A percentile compares a stretch with the other conserved stretches of the same genome.
These are phyloP conservation scores for Mercurialis annua DNA, from an alignment of 345 rosid species.

Conservation along the genomic window DNA sequence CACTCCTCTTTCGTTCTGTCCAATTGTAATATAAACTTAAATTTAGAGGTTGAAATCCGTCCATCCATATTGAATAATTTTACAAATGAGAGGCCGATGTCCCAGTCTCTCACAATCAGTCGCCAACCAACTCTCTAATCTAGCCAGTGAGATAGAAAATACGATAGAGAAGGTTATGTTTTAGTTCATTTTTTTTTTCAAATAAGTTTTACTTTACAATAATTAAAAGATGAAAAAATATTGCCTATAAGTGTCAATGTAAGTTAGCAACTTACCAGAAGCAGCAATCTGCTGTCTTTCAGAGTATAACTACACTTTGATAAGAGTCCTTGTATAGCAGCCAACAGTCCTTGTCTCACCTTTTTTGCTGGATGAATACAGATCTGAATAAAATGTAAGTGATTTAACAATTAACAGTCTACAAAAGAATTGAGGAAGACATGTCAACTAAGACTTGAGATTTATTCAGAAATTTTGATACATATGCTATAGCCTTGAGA, in stretches of 20 bases:
- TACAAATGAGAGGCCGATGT: neutral
- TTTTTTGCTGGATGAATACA: constrained; percentile 68
- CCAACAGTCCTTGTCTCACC: constrained; percentile 66
- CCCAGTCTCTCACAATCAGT: neutral
- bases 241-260: neutral
- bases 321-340: constrained; percentile 65
- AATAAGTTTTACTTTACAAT: too few relatives aligned
- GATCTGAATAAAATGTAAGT: constrained; percentile 46
- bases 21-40: too few relatives aligned
- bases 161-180: too few relatives aligned
- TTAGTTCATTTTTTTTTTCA: too few relatives aligned
- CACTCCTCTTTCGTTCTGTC: too few relatives aligned
- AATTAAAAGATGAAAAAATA: too few relatives aligned
- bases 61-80: neutral
- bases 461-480: constrained; percentile 1
- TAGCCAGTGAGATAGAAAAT: too few relatives aligned
- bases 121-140: neutral
- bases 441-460: neutral
- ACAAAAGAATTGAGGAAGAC: neutral
- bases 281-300: constrained; percentile 63
- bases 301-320: constrained; percentile 58
- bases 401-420: constrained; percentile 6
- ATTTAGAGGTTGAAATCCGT: neutral
- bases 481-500: neutral
- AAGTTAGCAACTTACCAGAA: constrained; percentile 57